Evolutionary conservation across 1,284 basidiomycete genomes (phyloP).

Genomic region (Sporisorium iseilematis-ciliati): DNA sequence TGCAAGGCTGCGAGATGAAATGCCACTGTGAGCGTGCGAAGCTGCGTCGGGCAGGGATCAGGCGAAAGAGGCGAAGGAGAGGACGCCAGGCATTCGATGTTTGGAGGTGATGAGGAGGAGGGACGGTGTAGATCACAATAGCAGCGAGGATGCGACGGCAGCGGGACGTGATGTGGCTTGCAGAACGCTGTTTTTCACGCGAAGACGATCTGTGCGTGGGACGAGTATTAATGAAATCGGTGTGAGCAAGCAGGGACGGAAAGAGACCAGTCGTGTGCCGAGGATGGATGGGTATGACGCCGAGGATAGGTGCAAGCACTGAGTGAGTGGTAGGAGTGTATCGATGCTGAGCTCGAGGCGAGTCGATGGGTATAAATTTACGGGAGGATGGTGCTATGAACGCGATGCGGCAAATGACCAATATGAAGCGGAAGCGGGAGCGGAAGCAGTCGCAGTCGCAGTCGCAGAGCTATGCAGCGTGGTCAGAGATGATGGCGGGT

Average conservation of each 20-base stretch:
- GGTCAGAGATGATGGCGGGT: not conserved
- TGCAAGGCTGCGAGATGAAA: not conserved
- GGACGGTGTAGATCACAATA: not conserved
- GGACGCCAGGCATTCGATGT: constrained; percentile 14
- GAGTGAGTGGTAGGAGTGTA: not conserved
- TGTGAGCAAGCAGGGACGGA: constrained; percentile 1
- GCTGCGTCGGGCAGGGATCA: constrained; percentile 17
- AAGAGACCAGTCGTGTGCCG: not conserved
- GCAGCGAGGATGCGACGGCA: not conserved
- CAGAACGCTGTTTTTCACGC: not conserved
- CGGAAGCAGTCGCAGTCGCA: not conserved
- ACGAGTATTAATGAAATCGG: constrained; percentile 7
- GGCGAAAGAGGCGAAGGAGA: not conserved
- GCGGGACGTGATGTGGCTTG: not conserved
- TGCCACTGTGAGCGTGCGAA: constrained; percentile 13
- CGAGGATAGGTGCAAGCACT: constrained; percentile 1
- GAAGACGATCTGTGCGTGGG: constrained; percentile 5
- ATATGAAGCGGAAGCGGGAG: not conserved
- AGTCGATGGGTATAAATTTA: constrained; percentile 4
- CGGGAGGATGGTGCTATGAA: not conserved
- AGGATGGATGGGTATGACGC: not conserved
- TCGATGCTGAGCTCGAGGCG: not conserved
- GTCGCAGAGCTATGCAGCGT: not conserved
- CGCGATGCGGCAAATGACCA: not conserved
- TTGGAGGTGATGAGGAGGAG: not conserved